A percentile compares a stretch with the other conserved stretches of the same genome.
phyloP scores from a whole-genome alignment of 139 green algal genomes.

The Pseudopediastrum boryanum region DNA sequence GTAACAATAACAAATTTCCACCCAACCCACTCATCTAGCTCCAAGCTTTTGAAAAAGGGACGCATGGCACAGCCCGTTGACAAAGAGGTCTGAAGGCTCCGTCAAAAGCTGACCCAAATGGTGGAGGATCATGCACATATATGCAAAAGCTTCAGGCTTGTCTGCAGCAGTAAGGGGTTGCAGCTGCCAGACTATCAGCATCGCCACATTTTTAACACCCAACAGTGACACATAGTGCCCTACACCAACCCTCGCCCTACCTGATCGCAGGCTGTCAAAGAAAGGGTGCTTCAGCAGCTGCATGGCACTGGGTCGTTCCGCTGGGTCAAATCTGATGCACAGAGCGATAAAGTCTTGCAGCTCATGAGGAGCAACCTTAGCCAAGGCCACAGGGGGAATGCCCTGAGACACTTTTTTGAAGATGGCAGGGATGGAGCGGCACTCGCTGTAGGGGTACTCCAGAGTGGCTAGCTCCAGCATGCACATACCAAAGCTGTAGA shows the following conservation, averaged over 20 bases:
- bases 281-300: conserved; percentile 92
- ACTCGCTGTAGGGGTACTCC: conserved; percentile 97
- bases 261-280: conserved; percentile 59
- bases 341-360: conserved; percentile 84
- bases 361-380: conserved; percentile 68
- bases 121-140: no score
- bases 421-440: conserved; percentile 59
- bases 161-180: no score
- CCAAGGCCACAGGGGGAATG: conserved; percentile 76
- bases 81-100: no score
- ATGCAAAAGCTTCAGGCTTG: no score
- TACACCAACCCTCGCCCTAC: neutral
- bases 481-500: conserved; percentile 90
- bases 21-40: conserved; percentile 8
- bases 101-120: no score
- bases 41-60: conserved; percentile 75
- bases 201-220: no score
- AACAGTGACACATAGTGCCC: no score
- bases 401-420: conserved; percentile 71
- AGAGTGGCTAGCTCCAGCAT: conserved; percentile 96
- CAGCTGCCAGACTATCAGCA: no score
- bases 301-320: conserved; percentile 69
- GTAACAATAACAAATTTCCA: no score
- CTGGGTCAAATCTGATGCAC: conserved; percentile 72
- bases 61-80: no score